phyloP scores from a whole-genome alignment of 331 rosid species.

The Ulmus americana region DNA sequence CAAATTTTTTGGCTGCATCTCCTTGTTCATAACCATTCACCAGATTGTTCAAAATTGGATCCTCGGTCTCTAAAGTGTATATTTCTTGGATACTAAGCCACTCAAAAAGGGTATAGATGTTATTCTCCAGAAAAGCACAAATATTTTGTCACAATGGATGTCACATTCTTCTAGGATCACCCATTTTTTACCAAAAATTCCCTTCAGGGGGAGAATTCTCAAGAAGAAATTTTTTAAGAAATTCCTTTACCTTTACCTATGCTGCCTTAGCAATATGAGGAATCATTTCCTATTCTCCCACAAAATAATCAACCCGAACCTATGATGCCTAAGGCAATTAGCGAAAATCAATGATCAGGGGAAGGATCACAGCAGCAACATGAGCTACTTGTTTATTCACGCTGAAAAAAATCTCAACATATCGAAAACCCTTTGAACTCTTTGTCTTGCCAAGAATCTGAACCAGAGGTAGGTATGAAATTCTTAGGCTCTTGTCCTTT shows the following conservation, averaged over 20 bases:
- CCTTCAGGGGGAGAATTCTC: background rate
- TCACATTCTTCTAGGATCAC: background rate
- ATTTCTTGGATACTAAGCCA: background rate
- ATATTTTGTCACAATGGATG: background rate
- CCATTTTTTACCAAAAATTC: background rate
- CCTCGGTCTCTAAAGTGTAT: background rate
- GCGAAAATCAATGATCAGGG: background rate
- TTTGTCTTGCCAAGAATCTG: background rate
- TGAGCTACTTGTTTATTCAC: background rate
- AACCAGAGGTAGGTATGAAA: background rate
- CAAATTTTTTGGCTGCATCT: background rate
- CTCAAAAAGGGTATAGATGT: background rate
- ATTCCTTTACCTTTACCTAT: background rate
- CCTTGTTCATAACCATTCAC: background rate
- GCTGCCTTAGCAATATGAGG: too few relatives aligned
- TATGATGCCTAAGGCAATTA: too few relatives aligned
- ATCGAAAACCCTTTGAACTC: background rate
- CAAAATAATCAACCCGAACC: too few relatives aligned
- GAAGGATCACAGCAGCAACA: background rate
- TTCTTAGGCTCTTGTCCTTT: too few relatives aligned
- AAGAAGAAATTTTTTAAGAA: background rate
- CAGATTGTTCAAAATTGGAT: background rate
- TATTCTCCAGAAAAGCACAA: background rate
- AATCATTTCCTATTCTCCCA: too few relatives aligned
- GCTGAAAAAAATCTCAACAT: background rate